Base-by-base conservation (phyloP, 768 basidiomycete genomes). In the Lentinula aciculospora region DNA sequence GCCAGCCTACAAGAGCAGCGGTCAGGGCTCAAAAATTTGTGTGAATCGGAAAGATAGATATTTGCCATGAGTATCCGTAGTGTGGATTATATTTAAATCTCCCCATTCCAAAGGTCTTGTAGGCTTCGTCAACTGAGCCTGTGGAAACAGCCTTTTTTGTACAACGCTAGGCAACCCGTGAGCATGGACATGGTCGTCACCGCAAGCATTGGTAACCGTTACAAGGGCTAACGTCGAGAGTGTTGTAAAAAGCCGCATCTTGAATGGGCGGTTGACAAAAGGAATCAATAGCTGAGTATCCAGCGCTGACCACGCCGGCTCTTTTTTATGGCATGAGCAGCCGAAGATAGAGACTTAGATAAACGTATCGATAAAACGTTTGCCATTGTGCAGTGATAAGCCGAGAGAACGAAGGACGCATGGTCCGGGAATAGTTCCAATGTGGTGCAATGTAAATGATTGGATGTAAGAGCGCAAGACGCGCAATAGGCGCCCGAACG, bases 81-180 rank as follows among this genome's bases (percentile, higher is more conserved):
- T 94, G 64, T 87, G 84, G 46, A 94, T 78, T 64, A 94, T 81
- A 67, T 95, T 95, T 66, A 95, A 77, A 64, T 94, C 91, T n/a
- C 87, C 84, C 94, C 93, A 94, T 54, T 82, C 81, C 17, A 96
- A 77, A 28, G 82, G 80, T n/a, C 85, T 75, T 57, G 80, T 79
- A 3, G 92, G 92, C 17, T 76, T 76, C 0, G 82, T 72, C 29
- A 85, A 68, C 10, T 72, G 71, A 15, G 70, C 61, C 45, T 75
- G 69, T 0, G 80, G 76, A 50, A 71, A 68, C 53, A 74, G 72
- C 53, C 78, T 74, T 57, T 68, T 72, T 4, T 31, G 29, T 42
- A 76, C 72, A 21, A 56, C 67, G 42, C 42, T 23, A 12, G 42
- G 21, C 19, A 21, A 44, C 19, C 23, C 6, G 60, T 76, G 73